phyloP scores from a whole-genome alignment of 352 stramenopile species.

The Pythium rhizo-oryzae region DNA sequence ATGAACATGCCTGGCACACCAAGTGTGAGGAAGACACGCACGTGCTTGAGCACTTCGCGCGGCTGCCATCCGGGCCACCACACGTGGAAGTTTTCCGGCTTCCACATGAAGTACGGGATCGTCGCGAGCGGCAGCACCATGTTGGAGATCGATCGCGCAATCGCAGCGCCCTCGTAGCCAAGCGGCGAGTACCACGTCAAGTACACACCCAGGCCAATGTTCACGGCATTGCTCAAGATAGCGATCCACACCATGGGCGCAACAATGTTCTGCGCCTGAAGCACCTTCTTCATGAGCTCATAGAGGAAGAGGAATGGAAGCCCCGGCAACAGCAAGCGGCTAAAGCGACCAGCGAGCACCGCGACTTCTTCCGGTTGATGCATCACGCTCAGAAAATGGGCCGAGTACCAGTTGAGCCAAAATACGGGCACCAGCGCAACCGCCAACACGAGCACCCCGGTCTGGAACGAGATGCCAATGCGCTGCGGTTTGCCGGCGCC shows the following conservation, averaged over 20 bases:
- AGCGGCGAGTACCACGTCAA: conserved; percentile 80
- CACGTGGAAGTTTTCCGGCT: conserved; percentile 39
- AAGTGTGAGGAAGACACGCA: conserved; percentile 68
- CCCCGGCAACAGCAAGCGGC: conserved; percentile 56
- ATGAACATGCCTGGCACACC: conserved; percentile 75
- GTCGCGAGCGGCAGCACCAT: conserved; percentile 57
- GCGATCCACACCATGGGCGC: conserved; percentile 83
- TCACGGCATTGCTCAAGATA: conserved; percentile 75
- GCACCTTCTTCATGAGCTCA: conserved; percentile 85
- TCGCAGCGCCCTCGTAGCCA: conserved; percentile 78
- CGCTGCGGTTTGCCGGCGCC: conserved; percentile 68
- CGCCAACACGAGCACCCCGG: conserved; percentile 67
- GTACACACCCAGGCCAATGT: conserved; percentile 72
- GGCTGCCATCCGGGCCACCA: conserved; percentile 78
- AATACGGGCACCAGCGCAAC: conserved; percentile 61
- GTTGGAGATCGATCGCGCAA: conserved; percentile 68
- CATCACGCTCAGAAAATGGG: conserved; percentile 58
- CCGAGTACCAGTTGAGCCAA: conserved; percentile 78
- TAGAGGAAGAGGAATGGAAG: conserved; percentile 87
- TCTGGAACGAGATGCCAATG: conserved; percentile 88
- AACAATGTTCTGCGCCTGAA: conserved; percentile 88
- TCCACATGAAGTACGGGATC: conserved; percentile 68
- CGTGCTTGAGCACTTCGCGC: conserved; percentile 45
- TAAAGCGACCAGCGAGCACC: conserved; percentile 71
- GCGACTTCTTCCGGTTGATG: conserved; percentile 69